Conservation (phyloP, 129 eudicot genomes). For the Saposhnikovia divaricata region DNA sequence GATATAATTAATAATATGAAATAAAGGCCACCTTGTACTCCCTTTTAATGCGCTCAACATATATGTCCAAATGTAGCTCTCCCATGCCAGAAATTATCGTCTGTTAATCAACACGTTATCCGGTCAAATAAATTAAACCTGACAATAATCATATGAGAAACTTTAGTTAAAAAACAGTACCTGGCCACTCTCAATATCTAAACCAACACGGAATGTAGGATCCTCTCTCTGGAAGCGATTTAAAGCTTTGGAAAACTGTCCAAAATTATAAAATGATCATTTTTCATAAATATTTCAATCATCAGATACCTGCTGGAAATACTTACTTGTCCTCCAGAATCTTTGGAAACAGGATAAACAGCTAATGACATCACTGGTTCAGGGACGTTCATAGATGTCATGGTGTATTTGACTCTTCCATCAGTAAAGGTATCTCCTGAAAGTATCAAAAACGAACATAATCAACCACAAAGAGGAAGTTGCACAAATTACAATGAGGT, state of each 20-base stretch:
- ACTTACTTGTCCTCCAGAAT: constrained; percentile 88
- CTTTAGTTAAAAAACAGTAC: constrained; percentile 19
- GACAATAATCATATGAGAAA: constrained; percentile 5
- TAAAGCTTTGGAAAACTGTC: constrained; percentile 92
- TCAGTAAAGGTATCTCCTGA: constrained; percentile 98
- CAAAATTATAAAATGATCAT: constrained; percentile 11
- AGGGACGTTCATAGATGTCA: constrained; percentile 98
- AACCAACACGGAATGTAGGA: constrained; percentile 95
- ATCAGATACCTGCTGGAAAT: neutral
- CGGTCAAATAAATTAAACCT: neutral
- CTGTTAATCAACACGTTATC: constrained; percentile 38
- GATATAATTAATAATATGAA: neutral
- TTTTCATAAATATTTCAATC: constrained; percentile 1
- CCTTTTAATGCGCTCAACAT: constrained; percentile 86
- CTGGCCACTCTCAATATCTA: constrained; percentile 92
- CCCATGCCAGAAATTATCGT: constrained; percentile 99
- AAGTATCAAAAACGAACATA: constrained; percentile 3
- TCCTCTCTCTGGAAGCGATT: constrained; percentile 97
- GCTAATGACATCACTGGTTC: constrained; percentile 98
- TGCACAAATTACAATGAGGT: neutral
- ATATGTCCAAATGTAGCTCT: constrained; percentile 85
- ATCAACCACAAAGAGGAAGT: neutral
- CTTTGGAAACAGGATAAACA: constrained; percentile 89
- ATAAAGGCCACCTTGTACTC: constrained; percentile 63
- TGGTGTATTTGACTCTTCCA: constrained; percentile 88